Base-by-base conservation (phyloP, 2,329 filamentous ascomycete species). In the Colletotrichum zoysiae region DNA sequence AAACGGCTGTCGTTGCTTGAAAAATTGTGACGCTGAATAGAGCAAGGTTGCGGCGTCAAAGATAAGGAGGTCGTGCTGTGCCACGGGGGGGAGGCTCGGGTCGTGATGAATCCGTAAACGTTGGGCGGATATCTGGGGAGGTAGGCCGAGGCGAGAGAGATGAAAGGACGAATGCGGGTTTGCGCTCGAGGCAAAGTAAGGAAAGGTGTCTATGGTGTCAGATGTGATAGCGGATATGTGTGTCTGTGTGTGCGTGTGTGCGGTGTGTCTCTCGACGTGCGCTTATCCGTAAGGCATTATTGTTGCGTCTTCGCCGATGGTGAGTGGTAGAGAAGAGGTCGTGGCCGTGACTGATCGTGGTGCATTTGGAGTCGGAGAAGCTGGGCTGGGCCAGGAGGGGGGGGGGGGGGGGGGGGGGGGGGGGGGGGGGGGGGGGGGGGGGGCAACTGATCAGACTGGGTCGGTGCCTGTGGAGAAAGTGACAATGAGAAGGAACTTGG, bases 321-420 rank as follows among this genome's bases (percentile, higher is more conserved):
- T 51, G 57, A 53, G 48, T 56, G 51, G 51, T 56, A n/a, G 12
- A 38, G 59, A 38, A 44, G 59, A 50, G 44, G 44, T 62, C 59
- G 59, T 50, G 59, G 44, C 59, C 44, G 59, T 50, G 59, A 23
- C 33, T 3, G 53, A 56, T 56, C 53, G 53, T 62, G 44, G 30
- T 59, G 59, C 59, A 62, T n/a, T 50, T 38, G 59, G 46, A 51
- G 46, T 48, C 59, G 44, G 59, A 62, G 44, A 50, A 62, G 59
- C 56, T 59, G 56, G 38, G 56, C 33, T 61, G 56, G 38, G 56
- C 59, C 42, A 14, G 20, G 59, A 7, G 35, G 7, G 35, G 26
- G 26, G 26, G 26, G 26, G 26, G 26, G 38, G 18, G 40, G 40
- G 9, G 58, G 44, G 42, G 44, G 9, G 18, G 40, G 40, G 9